Evolutionary conservation across 2,329 filamentous ascomycete species (phyloP).

Genomic region (Verticillium nubilum): DNA sequence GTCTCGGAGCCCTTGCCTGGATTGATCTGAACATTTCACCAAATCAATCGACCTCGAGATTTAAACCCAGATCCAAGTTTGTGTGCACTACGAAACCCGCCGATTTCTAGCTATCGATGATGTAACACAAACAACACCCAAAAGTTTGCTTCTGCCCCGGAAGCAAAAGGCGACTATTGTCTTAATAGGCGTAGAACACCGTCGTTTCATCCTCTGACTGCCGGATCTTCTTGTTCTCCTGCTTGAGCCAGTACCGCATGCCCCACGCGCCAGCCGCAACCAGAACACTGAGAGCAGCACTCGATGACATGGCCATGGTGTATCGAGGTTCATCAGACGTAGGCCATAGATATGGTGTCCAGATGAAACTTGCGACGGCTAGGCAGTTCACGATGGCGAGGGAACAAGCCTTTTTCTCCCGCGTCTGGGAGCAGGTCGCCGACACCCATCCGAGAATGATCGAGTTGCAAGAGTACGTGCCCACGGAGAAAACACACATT

Average conservation of each 20-base stretch:
- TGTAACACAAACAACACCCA: too few relatives aligned
- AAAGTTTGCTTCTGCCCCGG: too few relatives aligned
- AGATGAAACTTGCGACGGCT: conserved; percentile 13
- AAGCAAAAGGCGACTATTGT: too few relatives aligned
- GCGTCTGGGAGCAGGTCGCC: conserved; percentile 29
- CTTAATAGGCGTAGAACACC: conserved; percentile 15
- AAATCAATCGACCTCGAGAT: too few relatives aligned
- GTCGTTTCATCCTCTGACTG: conserved; percentile 12
- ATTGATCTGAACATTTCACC: too few relatives aligned
- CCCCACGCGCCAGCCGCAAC: conserved; percentile 12
- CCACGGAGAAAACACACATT: conserved; percentile 22
- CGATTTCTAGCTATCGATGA: too few relatives aligned
- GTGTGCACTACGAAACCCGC: too few relatives aligned
- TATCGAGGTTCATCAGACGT: conserved; percentile 19
- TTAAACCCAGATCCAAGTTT: too few relatives aligned
- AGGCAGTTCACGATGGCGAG: conserved; percentile 24
- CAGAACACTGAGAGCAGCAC: conserved; percentile 13
- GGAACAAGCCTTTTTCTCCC: conserved; percentile 30
- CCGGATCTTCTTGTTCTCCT: conserved; percentile 17
- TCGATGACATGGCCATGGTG: conserved; percentile 19
- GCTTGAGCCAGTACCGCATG: conserved; percentile 13
- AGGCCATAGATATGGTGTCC: conserved; percentile 29
- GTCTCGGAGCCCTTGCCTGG: too few relatives aligned
- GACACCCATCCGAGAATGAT: conserved; percentile 31
- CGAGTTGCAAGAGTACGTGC: conserved; percentile 25